Evolutionary conservation across 164 flowering plant genomes (phyloP).

Genomic region (Dillenia suffruticosa): DNA sequence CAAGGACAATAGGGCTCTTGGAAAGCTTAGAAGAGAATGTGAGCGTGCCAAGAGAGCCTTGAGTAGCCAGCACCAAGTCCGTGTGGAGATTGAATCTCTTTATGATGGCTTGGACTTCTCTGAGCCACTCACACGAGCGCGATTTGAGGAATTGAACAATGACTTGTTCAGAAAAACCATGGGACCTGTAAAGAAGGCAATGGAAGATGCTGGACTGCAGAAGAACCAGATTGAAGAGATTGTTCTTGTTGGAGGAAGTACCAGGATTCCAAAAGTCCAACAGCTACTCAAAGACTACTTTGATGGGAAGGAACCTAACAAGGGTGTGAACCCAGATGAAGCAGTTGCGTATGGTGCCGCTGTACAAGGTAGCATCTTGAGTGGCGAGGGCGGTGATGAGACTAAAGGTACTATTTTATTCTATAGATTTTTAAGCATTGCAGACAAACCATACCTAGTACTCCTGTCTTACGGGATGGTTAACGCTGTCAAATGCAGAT

Average conservation of each 20-base stretch:
- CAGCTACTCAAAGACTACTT: conserved; percentile 85
- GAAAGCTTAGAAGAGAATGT: conserved; percentile 76
- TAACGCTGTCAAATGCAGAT: conserved; percentile 31
- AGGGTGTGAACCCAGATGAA: conserved; percentile 96
- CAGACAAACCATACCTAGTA: too few species aligned
- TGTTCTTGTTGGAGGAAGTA: conserved; percentile 94
- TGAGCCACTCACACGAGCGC: conserved; percentile 78
- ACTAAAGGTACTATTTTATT: conserved; percentile 56
- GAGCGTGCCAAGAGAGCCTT: conserved; percentile 93
- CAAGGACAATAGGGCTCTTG: conserved; percentile 92
- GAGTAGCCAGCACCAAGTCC: conserved; percentile 88
- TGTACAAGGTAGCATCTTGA: conserved; percentile 83
- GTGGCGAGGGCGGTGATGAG: conserved; percentile 92
- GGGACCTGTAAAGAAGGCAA: conserved; percentile 96
- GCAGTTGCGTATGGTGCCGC: conserved; percentile 97
- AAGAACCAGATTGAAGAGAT: conserved; percentile 86
- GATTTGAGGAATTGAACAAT: conserved; percentile 84
- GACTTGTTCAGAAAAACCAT: conserved; percentile 88
- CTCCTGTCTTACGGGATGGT: too few species aligned
- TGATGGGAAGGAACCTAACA: conserved; percentile 91
- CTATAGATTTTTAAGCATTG: too few species aligned
- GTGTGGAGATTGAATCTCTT: conserved; percentile 85
- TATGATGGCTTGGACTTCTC: conserved; percentile 78
- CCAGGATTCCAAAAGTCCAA: conserved; percentile 91
- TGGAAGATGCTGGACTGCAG: conserved; percentile 84